Percentiles rank a stretch among this genome's conserved stretches.
These are phyloP conservation scores for Spencermartinsiella ligniputridi DNA, from an alignment of 1,139 yeast species.

Conservation along the genomic window DNA sequence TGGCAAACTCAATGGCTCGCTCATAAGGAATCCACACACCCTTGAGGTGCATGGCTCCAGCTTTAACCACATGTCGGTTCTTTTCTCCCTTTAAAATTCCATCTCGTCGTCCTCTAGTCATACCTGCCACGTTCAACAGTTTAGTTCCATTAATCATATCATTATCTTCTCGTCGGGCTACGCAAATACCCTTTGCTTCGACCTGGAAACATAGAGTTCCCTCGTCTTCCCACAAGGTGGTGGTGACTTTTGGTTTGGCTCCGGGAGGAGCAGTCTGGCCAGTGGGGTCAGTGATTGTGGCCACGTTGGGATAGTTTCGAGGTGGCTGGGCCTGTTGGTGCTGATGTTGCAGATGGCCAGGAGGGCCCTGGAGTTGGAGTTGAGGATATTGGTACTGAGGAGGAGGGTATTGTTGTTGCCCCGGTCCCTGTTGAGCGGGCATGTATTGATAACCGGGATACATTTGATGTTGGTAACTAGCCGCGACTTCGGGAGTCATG, in stretches of 20 bases:
- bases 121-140: constrained; percentile 83
- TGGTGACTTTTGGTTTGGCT: constrained; percentile 79
- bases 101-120: constrained; percentile 95
- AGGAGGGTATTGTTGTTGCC: not conserved
- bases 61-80: constrained; percentile 85
- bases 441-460: constrained; percentile 5
- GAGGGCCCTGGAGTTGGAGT: constrained; percentile 14
- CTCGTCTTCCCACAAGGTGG: constrained; percentile 97
- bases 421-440: not conserved
- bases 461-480: not conserved
- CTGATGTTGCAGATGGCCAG: constrained; percentile 16
- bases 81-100: constrained; percentile 89
- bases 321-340: constrained; percentile 19
- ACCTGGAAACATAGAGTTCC: constrained; percentile 93
- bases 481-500: constrained; percentile 3
- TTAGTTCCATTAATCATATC: constrained; percentile 94
- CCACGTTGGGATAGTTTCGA: constrained; percentile 7
- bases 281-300: constrained; percentile 39
- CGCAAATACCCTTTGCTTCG: constrained; percentile 86
- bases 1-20: constrained; percentile 86
- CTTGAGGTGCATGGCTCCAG: constrained; percentile 94
- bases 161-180: constrained; percentile 90
- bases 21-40: constrained; percentile 99
- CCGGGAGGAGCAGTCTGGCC: constrained; percentile 61
- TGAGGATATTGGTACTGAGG: constrained; percentile 4